Base-by-base conservation (phyloP, 768 basidiomycete species). In the Calocybe gangraenosa region DNA sequence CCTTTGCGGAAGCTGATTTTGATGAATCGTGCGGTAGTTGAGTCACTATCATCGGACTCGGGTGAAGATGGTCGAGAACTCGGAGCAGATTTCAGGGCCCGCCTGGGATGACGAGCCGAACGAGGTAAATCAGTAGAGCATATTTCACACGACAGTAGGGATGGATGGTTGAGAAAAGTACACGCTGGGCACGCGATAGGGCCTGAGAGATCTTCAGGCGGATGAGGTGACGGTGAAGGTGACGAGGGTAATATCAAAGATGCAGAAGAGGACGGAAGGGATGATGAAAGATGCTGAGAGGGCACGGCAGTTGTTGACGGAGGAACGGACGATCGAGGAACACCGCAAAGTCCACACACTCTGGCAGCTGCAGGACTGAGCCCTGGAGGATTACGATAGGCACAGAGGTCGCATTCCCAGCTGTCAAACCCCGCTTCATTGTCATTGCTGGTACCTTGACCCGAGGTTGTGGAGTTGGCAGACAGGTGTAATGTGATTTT, bases 351-450 rank as follows among this genome's bases (percentile, higher is more conserved):
- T 6, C 68, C 71, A 58, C 93, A 96, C 57, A 82, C 69, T n/a
- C 71, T 73, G 2, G 84, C 75, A 15, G 79, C 78, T 1, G 78
- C 69, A 14, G 84, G 83, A 59, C 84, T 87, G 25, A 81, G 69
- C 1, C 86, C 86, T 23, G 85, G 82, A 2, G 85, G 77, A 63
- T 95, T 96, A 22, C 78, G 77, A 58, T 83, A 85, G 22, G 78
- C 87, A 62, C 94, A 98, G n/a, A 97, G 84, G 31, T 81, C 78
- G 56, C 94, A 97, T 59, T 84, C 75, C 92, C 92, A 94, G 48
- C 69, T 80, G 47, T 74, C 76, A 41, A 69, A 73, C 1, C 52
- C 58, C n/a, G 62, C 57, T 56, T 62, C 61, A 49, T 53, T 35
- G 22, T 60, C 55, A 52, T 62, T 52, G 25, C 42, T 48, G 15